Percentiles rank a stretch among this genome's conserved stretches.
Evolutionary conservation across 805 yeast species (phyloP).

Genomic region (Candida ovalis): DNA sequence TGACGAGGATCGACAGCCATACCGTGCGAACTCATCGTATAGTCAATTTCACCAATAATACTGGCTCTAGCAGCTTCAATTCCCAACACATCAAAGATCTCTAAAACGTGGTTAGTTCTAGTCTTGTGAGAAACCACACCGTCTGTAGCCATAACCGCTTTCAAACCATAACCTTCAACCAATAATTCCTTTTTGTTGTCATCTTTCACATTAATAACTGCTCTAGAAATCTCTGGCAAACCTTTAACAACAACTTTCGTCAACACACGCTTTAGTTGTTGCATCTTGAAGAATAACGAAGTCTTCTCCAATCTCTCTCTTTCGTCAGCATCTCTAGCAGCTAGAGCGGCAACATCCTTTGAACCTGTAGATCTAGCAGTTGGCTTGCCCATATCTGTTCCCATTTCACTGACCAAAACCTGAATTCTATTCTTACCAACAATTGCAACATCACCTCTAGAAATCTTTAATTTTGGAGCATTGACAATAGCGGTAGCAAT

Average conservation of each 20-base stretch:
- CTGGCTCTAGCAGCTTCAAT: slow-evolving; percentile 96
- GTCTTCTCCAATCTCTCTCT: slow-evolving; percentile 35
- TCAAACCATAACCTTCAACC: slow-evolving; percentile 96
- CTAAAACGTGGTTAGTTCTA: slow-evolving; percentile 86
- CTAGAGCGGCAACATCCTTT: slow-evolving; percentile 26
- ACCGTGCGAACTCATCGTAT: slow-evolving; percentile 98
- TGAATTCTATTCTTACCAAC: slow-evolving; percentile 63
- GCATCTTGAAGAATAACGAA: slow-evolving; percentile 82
- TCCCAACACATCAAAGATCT: slow-evolving; percentile 85
- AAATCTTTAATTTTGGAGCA: slow-evolving; percentile 88
- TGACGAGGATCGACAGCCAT: slow-evolving; percentile 99
- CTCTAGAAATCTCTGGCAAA: slow-evolving; percentile 84
- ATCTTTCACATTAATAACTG: slow-evolving; percentile 90
- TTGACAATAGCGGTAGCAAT: slow-evolving; percentile 75
- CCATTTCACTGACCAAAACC: slow-evolving; percentile 52
- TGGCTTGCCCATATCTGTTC: slow-evolving; percentile 36
- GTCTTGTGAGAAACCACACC: slow-evolving; percentile 91
- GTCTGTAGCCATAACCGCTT: slow-evolving; percentile 95
- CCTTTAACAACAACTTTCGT: slow-evolving; percentile 93
- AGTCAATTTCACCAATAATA: slow-evolving; percentile 90
- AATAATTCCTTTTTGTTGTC: slow-evolving; percentile 83
- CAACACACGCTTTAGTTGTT: slow-evolving; percentile 77
- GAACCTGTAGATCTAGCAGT: slow-evolving; percentile 38
- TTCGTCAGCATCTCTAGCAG: slow-evolving; percentile 34
- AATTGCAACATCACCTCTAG: slow-evolving; percentile 65